phyloP scores from a whole-genome alignment of 225 moss, liverwort and hornwort genomes.

The Pseudisothecium myosuroides region DNA sequence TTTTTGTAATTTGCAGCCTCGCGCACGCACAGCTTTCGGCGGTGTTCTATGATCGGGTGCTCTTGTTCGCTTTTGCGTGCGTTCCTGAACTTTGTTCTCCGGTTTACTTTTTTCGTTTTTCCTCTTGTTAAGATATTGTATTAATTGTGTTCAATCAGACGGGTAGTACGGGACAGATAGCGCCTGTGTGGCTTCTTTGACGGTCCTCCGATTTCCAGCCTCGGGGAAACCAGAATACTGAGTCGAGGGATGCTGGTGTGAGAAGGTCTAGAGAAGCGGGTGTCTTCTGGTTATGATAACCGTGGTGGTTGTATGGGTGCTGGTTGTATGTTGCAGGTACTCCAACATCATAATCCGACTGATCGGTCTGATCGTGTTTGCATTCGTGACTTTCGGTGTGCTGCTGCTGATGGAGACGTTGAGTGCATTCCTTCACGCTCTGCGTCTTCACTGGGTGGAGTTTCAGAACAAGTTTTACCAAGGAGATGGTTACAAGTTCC shows the following conservation, averaged over 20 bases:
- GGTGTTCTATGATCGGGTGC: constrained; percentile 80
- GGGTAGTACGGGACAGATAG: neutral
- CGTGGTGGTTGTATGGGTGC: neutral
- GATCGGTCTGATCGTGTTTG: constrained; percentile 69
- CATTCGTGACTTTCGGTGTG: constrained; percentile 63
- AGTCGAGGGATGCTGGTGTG: neutral
- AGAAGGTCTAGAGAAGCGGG: neutral
- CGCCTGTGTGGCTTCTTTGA: neutral
- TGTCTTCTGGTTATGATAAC: neutral
- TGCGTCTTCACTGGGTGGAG: constrained; percentile 95
- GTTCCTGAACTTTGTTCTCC: neutral
- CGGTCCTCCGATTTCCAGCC: neutral
- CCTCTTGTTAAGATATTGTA: neutral
- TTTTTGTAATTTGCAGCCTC: constrained; percentile 45
- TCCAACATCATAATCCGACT: constrained; percentile 52
- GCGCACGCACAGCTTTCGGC: constrained; percentile 88
- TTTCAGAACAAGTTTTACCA: constrained; percentile 89
- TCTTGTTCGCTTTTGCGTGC: constrained; percentile 30
- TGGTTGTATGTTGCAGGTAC: constrained; percentile 38
- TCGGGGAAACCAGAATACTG: neutral
- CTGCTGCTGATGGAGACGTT: constrained; percentile 86
- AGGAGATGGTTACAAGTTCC: constrained; percentile 96
- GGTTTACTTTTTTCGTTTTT: neutral
- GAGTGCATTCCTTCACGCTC: constrained; percentile 87
- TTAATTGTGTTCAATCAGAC: neutral